Evolutionary conservation across 2,329 filamentous ascomycete genomes (phyloP).

Genomic region (Fusarium sp.): DNA sequence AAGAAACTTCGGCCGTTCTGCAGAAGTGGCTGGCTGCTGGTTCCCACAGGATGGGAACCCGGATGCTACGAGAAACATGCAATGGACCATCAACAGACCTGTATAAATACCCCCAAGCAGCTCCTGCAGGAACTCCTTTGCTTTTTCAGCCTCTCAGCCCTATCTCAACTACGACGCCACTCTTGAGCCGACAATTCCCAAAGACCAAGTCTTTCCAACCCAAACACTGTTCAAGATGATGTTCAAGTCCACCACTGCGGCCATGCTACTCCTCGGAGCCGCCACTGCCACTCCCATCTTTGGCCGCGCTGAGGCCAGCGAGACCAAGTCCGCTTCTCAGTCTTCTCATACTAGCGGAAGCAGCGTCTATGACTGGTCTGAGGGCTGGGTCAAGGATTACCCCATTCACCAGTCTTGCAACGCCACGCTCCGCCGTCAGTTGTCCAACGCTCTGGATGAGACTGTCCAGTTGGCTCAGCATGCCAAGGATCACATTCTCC

Average conservation of each 20-base stretch:
- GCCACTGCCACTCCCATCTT: conserved; percentile 49
- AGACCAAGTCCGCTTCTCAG: conserved; percentile 34
- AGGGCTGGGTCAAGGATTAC: conserved; percentile 52
- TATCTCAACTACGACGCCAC: not conserved
- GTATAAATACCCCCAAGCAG: conserved; percentile 40
- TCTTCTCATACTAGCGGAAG: conserved; percentile 33
- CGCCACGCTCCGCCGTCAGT: conserved; percentile 67
- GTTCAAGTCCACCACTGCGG: conserved; percentile 43
- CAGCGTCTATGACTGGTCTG: conserved; percentile 50
- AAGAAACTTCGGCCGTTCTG: not conserved
- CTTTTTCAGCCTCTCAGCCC: conserved; percentile 39
- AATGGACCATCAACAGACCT: not conserved
- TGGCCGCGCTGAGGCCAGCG: conserved; percentile 42
- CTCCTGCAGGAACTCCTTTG: conserved; percentile 17
- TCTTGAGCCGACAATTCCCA: conserved; percentile 8
- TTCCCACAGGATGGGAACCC: conserved; percentile 1
- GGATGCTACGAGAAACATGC: conserved; percentile 5
- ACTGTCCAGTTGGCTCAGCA: conserved; percentile 68
- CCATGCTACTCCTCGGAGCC: conserved; percentile 46
- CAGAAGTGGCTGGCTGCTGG: not conserved
- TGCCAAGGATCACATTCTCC: conserved; percentile 71
- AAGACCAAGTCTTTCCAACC: conserved; percentile 7
- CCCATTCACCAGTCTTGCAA: conserved; percentile 76
- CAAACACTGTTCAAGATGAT: conserved; percentile 41
- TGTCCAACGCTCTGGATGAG: conserved; percentile 69